These are phyloP conservation scores for Coccomyxa sp. DNA, from an alignment of 139 green algal species.

Conservation along the genomic window DNA sequence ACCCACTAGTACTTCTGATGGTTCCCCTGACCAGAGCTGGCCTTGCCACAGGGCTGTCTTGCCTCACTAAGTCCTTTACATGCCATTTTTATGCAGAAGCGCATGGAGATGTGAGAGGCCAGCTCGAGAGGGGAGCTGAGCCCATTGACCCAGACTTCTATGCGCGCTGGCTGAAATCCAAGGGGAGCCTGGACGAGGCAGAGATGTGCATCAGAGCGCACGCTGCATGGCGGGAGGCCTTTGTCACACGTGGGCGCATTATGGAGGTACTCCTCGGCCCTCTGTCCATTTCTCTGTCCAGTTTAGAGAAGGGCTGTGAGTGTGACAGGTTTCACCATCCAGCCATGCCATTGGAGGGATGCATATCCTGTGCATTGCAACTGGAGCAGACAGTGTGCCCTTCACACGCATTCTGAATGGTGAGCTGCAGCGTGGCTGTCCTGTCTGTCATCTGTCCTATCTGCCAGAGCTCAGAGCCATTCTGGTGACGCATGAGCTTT, in stretches of 20 bases:
- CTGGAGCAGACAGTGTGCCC: no score
- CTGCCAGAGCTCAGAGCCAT: not conserved
- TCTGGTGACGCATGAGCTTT: not conserved
- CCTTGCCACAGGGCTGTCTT: no score
- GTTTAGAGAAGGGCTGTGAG: not conserved
- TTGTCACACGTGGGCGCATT: slow-evolving; percentile 14
- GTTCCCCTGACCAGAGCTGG: no score
- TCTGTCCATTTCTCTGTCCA: not conserved
- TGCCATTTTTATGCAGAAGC: no score
- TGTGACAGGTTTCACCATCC: no score
- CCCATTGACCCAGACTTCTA: not conserved
- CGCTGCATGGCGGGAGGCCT: slow-evolving; percentile 23
- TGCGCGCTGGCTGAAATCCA: slow-evolving; percentile 29
- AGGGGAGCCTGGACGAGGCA: slow-evolving; percentile 16
- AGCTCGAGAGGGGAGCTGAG: not conserved
- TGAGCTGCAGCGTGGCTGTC: no score
- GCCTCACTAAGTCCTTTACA: no score
- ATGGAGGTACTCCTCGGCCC: slow-evolving; percentile 12
- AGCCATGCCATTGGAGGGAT: no score
- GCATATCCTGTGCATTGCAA: no score
- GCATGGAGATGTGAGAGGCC: not conserved
- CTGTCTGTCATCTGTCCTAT: not conserved
- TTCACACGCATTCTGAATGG: no score
- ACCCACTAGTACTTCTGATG: no score
- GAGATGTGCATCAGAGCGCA: slow-evolving; percentile 20